Evolutionary conservation across 768 basidiomycete species (phyloP), one percentile per base, ranked within the genome.

Genomic region (Lanmaoa pseudosensibilis): DNA sequence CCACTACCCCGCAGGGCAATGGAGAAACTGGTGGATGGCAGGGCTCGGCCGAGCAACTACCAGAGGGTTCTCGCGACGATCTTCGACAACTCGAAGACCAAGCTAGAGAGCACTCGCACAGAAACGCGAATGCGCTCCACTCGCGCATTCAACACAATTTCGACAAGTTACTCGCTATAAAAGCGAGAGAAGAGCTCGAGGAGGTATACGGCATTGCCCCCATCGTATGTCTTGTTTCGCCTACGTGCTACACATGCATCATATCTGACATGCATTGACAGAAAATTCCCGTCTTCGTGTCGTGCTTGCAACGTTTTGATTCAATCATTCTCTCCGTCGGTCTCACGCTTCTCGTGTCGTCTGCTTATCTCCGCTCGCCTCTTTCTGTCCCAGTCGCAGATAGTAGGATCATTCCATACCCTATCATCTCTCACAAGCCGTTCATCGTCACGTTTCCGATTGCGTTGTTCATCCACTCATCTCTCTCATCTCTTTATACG

Each of bases 201-300:
- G 83, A 84, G 47, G 78, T 91, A 6, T 92, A 90, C 64, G 91
- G 91, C 2, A 70, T 88, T n/a, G 87, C 92, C 3, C 77, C 87
- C 38, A 84, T 93, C 45, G 89, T 91, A 69, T 60, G 87, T 84
- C 12, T 41, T 2, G n/a, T 21, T 50, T 21, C 50, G 23, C 30
- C 38, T 27, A 13, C 46, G 43, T 23, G 8, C 19, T 37, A 4
- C n/a, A 44, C n/a, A 34, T 2, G 13, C 7, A 19, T 49, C 9
- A 19, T 21, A 18, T 52, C 46, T 62, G 58, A 55, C 61, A 36
- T 18, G 55, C 43, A 19, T 18, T 9, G 36, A 21, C 64, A 90
- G 89, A 79, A 78, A 58, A 89, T 94, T 32, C 91, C 91, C 1
- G 84, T 89, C 3, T 88, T 92, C 66, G 80, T 94, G 19, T 83